phyloP scores from a whole-genome alignment of 371 early-diverging fungal species.

The Rhizopus arrhizus region DNA sequence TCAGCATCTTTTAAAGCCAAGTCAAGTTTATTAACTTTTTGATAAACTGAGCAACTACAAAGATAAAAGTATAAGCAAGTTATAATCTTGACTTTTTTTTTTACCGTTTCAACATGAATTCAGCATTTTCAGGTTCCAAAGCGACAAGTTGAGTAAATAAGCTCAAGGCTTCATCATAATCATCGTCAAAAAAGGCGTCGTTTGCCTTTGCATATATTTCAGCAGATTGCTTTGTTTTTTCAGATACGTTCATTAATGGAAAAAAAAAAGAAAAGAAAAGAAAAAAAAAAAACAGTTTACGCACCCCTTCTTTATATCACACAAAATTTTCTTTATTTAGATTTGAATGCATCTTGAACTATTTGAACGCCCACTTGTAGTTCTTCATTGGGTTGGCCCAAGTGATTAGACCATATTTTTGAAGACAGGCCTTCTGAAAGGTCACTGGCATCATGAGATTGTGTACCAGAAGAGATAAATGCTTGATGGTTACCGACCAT shows the following conservation, averaged over 20 bases:
- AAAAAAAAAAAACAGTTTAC: neutral
- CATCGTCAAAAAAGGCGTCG: conserved; percentile 81
- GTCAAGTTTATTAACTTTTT: conserved; percentile 60
- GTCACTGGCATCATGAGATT: conserved; percentile 13
- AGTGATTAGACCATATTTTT: conserved; percentile 24
- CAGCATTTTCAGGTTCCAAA: conserved; percentile 70
- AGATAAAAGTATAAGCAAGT: neutral
- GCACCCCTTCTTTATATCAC: neutral
- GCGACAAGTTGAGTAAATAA: conserved; percentile 79
- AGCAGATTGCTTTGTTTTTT: conserved; percentile 52
- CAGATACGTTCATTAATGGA: conserved; percentile 18
- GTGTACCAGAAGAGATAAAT: conserved; percentile 4
- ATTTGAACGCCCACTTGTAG: conserved; percentile 17
- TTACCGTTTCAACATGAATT: conserved; percentile 65
- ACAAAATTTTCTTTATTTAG: conserved; percentile 11
- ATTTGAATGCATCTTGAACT: conserved; percentile 27
- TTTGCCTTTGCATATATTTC: conserved; percentile 83
- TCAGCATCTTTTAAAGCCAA: conserved; percentile 67
- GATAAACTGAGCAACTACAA: conserved; percentile 61
- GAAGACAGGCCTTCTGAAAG: conserved; percentile 10
- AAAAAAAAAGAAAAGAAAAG: conserved; percentile 3
- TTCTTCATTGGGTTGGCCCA: conserved; percentile 2
- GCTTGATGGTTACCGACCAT: conserved; percentile 22
- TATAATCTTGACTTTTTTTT: neutral
- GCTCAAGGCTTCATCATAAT: conserved; percentile 76